Conservation (phyloP, 2,329 filamentous ascomycete species). For the Tolypocladium endophyticum region DNA sequence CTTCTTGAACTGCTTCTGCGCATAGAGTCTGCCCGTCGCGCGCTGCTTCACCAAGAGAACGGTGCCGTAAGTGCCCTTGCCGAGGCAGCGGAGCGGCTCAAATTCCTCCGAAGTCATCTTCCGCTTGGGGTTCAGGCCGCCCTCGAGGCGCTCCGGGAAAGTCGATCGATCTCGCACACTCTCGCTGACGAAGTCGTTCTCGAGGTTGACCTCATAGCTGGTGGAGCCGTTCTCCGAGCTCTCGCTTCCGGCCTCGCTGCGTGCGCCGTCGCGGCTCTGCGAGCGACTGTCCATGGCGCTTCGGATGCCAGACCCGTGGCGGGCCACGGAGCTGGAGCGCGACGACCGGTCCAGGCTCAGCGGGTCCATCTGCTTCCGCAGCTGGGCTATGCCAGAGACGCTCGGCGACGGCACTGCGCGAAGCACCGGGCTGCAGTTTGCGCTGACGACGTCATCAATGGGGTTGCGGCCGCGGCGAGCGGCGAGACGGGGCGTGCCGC, state of each 20-base stretch:
- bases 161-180: slow-evolving; percentile 36
- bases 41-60: slow-evolving; percentile 89
- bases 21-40: slow-evolving; percentile 78
- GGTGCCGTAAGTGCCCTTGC: slow-evolving; percentile 92
- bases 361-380: slow-evolving; percentile 73
- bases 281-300: slow-evolving; percentile 45
- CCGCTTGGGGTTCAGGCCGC: slow-evolving; percentile 44
- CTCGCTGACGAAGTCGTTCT: slow-evolving; percentile 74
- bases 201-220: slow-evolving; percentile 76
- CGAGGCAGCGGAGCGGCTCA: slow-evolving; percentile 79
- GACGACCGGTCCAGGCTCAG: slow-evolving; percentile 54
- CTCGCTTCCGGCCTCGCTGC: slow-evolving; percentile 41
- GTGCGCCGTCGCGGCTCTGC: slow-evolving; percentile 44
- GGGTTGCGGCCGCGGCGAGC: slow-evolving; percentile 28
- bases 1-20: slow-evolving; percentile 98
- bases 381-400: slow-evolving; percentile 66
- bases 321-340: slow-evolving; percentile 45
- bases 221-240: slow-evolving; percentile 59
- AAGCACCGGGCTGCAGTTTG: slow-evolving; percentile 52
- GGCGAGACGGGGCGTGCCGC: slow-evolving; percentile 25
- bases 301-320: slow-evolving; percentile 35
- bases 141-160: slow-evolving; percentile 38
- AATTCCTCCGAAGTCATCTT: slow-evolving; percentile 94
- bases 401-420: slow-evolving; percentile 41
- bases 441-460: slow-evolving; percentile 48